Evolutionary conservation across 768 basidiomycete genomes (phyloP).

Genomic region (Boletus eberwhitei): DNA sequence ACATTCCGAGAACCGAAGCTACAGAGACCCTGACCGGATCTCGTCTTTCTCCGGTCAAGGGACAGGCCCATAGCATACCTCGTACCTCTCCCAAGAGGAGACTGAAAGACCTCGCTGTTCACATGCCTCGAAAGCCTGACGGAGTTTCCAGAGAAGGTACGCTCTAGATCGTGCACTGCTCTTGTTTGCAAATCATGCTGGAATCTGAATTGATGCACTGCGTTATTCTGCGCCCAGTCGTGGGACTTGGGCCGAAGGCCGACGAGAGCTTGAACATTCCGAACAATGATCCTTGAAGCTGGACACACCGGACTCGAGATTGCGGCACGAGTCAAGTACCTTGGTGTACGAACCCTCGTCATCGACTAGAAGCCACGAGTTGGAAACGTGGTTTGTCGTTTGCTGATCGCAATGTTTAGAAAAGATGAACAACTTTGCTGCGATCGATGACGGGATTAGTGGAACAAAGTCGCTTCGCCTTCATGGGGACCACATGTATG

Average conservation of each 20-base stretch:
- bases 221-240: constrained; percentile 27
- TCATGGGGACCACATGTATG: constrained; percentile 41
- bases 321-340: constrained; percentile 52
- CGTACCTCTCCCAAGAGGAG: constrained; percentile 32
- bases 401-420: not conserved
- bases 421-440: not conserved
- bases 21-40: constrained; percentile 40
- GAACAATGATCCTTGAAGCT: constrained; percentile 46
- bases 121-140: constrained; percentile 55
- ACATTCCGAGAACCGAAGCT: not conserved
- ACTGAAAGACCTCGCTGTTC: constrained; percentile 21
- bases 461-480: constrained; percentile 41
- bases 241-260: constrained; percentile 47
- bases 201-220: not conserved
- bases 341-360: constrained; percentile 51
- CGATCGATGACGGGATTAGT: constrained; percentile 21
- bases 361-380: constrained; percentile 47
- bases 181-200: not conserved
- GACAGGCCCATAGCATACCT: constrained; percentile 51
- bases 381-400: constrained; percentile 35
- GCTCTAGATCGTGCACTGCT: not conserved
- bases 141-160: constrained; percentile 41
- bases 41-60: constrained; percentile 50
- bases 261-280: constrained; percentile 43
- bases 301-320: constrained; percentile 60